Percentiles rank a stretch among this genome's conserved stretches.
These are phyloP conservation scores for Nannochloropsis limnetica DNA, from an alignment of 352 stramenopile species.

Conservation along the genomic window DNA sequence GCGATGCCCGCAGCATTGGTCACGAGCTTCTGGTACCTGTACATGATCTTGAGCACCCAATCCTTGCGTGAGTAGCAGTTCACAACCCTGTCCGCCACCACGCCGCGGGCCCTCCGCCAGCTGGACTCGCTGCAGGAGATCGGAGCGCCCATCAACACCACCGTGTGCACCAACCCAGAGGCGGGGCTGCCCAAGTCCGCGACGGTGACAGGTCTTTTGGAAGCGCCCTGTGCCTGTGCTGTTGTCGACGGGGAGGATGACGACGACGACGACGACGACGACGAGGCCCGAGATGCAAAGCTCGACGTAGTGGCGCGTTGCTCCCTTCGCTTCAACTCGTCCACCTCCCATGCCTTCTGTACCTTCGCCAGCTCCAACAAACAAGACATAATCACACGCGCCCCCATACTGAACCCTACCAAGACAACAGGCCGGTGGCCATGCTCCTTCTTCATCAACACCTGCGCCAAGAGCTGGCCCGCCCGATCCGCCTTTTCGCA, in stretches of 20 bases:
- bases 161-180: neutral
- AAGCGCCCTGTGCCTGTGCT: too few relatives aligned
- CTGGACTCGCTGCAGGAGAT: constrained; percentile 3
- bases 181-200: neutral
- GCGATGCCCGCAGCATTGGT: neutral
- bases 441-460: constrained; percentile 45
- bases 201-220: too few relatives aligned
- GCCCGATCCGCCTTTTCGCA: constrained; percentile 48
- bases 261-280: neutral
- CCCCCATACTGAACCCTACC: neutral
- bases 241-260: too few relatives aligned
- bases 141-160: neutral
- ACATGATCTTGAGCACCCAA: neutral
- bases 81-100: neutral
- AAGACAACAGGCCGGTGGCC: neutral
- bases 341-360: neutral
- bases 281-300: neutral
- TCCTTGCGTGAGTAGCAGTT: neutral
- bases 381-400: constrained; percentile 17
- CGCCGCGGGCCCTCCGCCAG: neutral
- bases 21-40: neutral
- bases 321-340: neutral
- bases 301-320: neutral
- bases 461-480: constrained; percentile 48
- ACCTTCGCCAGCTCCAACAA: neutral